phyloP scores from a whole-genome alignment of 1,139 yeast species.

The Tardiomyces blankii region DNA sequence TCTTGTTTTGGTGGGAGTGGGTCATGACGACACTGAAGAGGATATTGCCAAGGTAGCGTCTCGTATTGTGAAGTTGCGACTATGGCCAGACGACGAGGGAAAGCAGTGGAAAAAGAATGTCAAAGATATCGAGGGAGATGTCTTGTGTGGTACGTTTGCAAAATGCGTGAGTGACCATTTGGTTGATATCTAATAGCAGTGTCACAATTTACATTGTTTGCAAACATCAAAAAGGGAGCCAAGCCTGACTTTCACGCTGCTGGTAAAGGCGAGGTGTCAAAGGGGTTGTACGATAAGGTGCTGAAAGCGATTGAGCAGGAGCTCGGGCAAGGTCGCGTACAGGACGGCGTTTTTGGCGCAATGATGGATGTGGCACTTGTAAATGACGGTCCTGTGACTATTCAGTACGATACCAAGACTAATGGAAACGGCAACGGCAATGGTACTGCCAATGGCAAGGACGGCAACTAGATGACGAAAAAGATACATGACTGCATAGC shows the following conservation, averaged over 20 bases:
- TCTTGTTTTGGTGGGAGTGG: slow-evolving; percentile 73
- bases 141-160: too few species aligned
- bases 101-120: slow-evolving; percentile 52
- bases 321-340: slow-evolving; percentile 50
- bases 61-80: slow-evolving; percentile 50
- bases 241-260: slow-evolving; percentile 92
- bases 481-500: too few species aligned
- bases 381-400: slow-evolving; percentile 80
- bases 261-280: slow-evolving; percentile 67
- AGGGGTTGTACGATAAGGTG: slow-evolving; percentile 53
- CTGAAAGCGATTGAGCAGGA: slow-evolving; percentile 36
- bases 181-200: slow-evolving; percentile 38
- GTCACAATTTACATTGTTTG: slow-evolving; percentile 85
- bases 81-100: slow-evolving; percentile 59
- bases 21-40: slow-evolving; percentile 59
- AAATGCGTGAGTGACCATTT: too few species aligned
- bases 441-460: not conserved
- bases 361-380: slow-evolving; percentile 89
- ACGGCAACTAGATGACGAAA: not conserved
- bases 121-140: slow-evolving; percentile 42
- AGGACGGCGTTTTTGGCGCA: slow-evolving; percentile 89
- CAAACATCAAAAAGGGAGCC: slow-evolving; percentile 74
- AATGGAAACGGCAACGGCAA: not conserved
- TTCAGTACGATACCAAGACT: slow-evolving; percentile 50
- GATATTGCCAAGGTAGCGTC: slow-evolving; percentile 62